Evolutionary conservation across 202 grass and related monocot species (phyloP).

Genomic region (Carex arenaria): DNA sequence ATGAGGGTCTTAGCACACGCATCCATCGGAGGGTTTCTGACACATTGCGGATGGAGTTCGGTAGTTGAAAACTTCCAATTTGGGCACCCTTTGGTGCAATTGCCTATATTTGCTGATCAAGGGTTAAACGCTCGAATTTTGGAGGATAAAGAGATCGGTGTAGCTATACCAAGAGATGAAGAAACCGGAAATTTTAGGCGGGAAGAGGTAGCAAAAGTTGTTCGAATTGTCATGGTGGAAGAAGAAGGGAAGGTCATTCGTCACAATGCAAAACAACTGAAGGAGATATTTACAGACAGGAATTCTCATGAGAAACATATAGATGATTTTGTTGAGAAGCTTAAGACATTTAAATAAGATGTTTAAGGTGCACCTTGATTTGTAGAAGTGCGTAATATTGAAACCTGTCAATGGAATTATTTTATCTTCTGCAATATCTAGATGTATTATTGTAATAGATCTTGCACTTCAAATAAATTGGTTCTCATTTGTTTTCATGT

Average conservation of each 20-base stretch:
- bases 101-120: conserved; percentile 40
- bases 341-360: conserved; percentile 20
- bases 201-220: background rate
- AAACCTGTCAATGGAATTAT: background rate
- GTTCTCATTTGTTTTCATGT: too few species aligned
- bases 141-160: conserved; percentile 22
- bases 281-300: background rate
- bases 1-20: conserved; percentile 25
- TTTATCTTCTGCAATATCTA: background rate
- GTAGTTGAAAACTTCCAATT: conserved; percentile 35
- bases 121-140: conserved; percentile 26
- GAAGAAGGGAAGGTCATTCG: conserved; percentile 28
- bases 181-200: conserved; percentile 22
- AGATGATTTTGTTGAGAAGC: conserved; percentile 23
- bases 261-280: conserved; percentile 7
- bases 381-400: background rate
- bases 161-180: conserved; percentile 26
- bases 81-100: conserved; percentile 39
- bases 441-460: too few species aligned
- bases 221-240: conserved; percentile 38
- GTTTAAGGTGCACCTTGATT: too few species aligned
- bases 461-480: too few species aligned
- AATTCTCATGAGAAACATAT: conserved; percentile 30
- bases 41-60: conserved; percentile 53
- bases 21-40: conserved; percentile 40